These are phyloP conservation scores for Ophiocordyceps robertsii DNA, from an alignment of 2,329 filamentous ascomycete species.

Conservation along the genomic window DNA sequence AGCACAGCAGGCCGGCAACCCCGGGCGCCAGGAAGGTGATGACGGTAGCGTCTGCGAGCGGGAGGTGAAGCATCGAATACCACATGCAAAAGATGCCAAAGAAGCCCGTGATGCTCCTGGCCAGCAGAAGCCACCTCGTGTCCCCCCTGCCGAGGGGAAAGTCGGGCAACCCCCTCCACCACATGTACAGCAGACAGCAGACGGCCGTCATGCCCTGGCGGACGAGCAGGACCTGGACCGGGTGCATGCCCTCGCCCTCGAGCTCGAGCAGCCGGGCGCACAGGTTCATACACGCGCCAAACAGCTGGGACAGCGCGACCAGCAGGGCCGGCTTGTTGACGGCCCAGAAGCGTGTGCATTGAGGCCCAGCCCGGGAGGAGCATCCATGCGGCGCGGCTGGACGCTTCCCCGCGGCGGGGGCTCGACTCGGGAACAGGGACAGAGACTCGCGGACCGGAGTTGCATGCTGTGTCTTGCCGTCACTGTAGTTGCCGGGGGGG, in stretches of 20 bases:
- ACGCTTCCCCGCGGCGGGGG: not conserved
- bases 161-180: conserved; percentile 49
- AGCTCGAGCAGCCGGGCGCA: conserved; percentile 64
- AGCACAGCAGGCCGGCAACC: conserved; percentile 68
- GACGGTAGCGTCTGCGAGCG: conserved; percentile 76
- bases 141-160: conserved; percentile 57
- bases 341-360: conserved; percentile 35
- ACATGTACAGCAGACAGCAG: conserved; percentile 60
- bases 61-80: conserved; percentile 57
- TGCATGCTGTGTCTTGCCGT: too few species aligned
- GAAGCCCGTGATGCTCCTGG: conserved; percentile 56
- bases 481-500: too few species aligned
- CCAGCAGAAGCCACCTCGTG: conserved; percentile 53
- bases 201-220: conserved; percentile 64
- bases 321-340: conserved; percentile 60
- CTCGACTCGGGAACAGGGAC: not conserved
- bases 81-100: conserved; percentile 72
- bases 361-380: not conserved
- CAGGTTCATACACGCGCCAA: conserved; percentile 77
- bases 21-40: conserved; percentile 78
- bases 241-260: conserved; percentile 59
- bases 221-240: conserved; percentile 71
- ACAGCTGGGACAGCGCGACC: conserved; percentile 65
- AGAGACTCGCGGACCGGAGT: not conserved
- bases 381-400: not conserved